Evolutionary conservation across 495 filamentous ascomycete genomes (phyloP).

Genomic region (Neurospora sp.): DNA sequence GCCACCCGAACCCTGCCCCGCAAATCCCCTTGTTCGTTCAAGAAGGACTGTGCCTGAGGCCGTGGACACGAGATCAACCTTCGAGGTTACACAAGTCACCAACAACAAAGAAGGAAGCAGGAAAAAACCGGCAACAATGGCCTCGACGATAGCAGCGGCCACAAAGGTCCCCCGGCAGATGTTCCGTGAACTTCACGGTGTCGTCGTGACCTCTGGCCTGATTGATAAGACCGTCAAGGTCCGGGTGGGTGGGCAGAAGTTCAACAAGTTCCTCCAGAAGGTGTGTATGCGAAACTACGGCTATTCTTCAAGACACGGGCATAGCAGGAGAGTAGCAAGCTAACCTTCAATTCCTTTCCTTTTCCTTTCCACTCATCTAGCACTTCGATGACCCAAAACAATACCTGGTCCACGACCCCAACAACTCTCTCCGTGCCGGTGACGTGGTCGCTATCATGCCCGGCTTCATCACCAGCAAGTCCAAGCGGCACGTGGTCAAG

Average conservation of each 20-base stretch:
- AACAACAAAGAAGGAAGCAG: background rate
- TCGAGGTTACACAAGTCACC: background rate
- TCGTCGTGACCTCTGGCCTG: slow-evolving; percentile 58
- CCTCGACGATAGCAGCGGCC: slow-evolving; percentile 18
- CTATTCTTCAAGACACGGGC: background rate
- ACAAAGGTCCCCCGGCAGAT: slow-evolving; percentile 13
- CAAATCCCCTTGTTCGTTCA: background rate
- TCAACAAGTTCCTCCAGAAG: slow-evolving; percentile 51
- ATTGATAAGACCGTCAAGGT: slow-evolving; percentile 67
- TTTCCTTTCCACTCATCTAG: slow-evolving; percentile 19
- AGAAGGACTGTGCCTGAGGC: background rate
- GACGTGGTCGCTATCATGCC: slow-evolving; percentile 72
- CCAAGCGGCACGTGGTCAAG: slow-evolving; percentile 68
- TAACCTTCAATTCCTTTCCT: background rate
- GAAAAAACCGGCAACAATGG: slow-evolving; percentile 14
- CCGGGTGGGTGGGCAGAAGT: slow-evolving; percentile 46
- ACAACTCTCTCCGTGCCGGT: slow-evolving; percentile 59
- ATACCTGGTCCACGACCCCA: slow-evolving; percentile 65
- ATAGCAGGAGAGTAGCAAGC: background rate
- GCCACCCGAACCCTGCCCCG: background rate
- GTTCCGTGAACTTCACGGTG: slow-evolving; percentile 36
- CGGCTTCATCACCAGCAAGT: slow-evolving; percentile 51
- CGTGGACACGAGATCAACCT: background rate
- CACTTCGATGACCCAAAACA: slow-evolving; percentile 37
- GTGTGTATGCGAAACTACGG: slow-evolving; percentile 19